Conservation (phyloP, 129 eudicot species). For the Chrysanthemum lavandulifolium region DNA sequence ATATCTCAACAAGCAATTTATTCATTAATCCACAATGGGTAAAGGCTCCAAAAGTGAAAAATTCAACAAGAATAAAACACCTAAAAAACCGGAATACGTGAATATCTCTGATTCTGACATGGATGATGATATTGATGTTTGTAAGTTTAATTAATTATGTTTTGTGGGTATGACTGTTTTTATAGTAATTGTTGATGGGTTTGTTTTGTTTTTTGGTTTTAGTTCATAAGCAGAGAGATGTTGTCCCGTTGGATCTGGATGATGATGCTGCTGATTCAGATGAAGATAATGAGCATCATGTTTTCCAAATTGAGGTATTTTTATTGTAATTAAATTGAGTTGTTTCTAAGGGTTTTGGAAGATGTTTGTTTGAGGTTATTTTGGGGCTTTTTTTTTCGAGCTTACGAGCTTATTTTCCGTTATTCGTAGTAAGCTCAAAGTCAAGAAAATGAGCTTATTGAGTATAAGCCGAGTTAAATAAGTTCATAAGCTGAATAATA, state of each 20-base stretch:
- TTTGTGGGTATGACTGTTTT: neutral
- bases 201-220: conserved; percentile 18
- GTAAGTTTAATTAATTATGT: conserved; percentile 34
- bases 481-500: no score
- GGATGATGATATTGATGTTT: conserved; percentile 90
- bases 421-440: no score
- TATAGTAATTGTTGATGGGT: neutral
- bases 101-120: conserved; percentile 40
- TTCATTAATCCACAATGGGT: conserved; percentile 17
- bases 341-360: no score
- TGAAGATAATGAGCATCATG: conserved; percentile 72
- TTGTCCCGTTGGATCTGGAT: conserved; percentile 64
- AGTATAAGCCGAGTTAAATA: no score
- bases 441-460: no score
- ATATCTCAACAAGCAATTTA: neutral
- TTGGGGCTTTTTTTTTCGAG: no score
- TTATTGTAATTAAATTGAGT: neutral
- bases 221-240: conserved; percentile 94
- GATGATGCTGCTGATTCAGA: conserved; percentile 62
- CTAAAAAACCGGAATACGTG: neutral
- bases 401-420: no score
- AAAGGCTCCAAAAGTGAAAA: conserved; percentile 31
- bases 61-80: conserved; percentile 29
- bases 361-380: no score
- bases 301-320: conserved; percentile 60